Evolutionary conservation across 2,329 filamentous ascomycete genomes (phyloP).

Genomic region (Emmonsia crescens): DNA sequence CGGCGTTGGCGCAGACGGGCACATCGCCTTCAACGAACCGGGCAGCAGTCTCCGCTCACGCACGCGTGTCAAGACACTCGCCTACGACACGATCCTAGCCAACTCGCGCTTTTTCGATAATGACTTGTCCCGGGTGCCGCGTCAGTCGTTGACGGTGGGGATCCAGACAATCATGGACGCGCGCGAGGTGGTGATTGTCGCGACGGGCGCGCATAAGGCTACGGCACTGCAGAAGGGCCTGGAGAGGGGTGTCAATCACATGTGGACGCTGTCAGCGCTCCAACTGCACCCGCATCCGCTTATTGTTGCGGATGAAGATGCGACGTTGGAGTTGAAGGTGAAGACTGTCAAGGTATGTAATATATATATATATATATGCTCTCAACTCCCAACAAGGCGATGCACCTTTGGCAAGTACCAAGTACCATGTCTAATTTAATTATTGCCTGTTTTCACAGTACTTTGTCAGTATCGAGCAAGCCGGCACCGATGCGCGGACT

Average conservation of each 20-base stretch:
- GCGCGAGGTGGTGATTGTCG: constrained; percentile 71
- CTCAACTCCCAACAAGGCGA: not conserved
- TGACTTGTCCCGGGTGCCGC: constrained; percentile 62
- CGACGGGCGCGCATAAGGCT: constrained; percentile 70
- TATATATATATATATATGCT: not conserved
- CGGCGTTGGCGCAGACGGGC: constrained; percentile 75
- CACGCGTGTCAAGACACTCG: constrained; percentile 75
- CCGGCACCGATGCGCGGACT: constrained; percentile 41
- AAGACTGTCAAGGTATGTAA: constrained; percentile 51
- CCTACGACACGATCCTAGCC: constrained; percentile 75
- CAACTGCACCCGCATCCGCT: constrained; percentile 73
- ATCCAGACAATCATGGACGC: constrained; percentile 75
- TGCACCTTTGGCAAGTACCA: not conserved
- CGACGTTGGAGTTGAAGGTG: constrained; percentile 60
- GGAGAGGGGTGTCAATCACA: constrained; percentile 74
- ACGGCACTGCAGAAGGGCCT: constrained; percentile 69
- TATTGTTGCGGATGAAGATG: constrained; percentile 74
- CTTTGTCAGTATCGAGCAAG: constrained; percentile 60
- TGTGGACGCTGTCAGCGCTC: constrained; percentile 77
- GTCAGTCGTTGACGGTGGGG: constrained; percentile 74
- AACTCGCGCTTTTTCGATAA: constrained; percentile 77
- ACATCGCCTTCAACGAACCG: constrained; percentile 86
- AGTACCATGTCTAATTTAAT: not conserved
- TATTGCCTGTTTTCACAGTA: constrained; percentile 37
- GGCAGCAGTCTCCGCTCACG: constrained; percentile 66